Base-by-base conservation (phyloP, 495 filamentous ascomycete species). In the Neurospora sp. region DNA sequence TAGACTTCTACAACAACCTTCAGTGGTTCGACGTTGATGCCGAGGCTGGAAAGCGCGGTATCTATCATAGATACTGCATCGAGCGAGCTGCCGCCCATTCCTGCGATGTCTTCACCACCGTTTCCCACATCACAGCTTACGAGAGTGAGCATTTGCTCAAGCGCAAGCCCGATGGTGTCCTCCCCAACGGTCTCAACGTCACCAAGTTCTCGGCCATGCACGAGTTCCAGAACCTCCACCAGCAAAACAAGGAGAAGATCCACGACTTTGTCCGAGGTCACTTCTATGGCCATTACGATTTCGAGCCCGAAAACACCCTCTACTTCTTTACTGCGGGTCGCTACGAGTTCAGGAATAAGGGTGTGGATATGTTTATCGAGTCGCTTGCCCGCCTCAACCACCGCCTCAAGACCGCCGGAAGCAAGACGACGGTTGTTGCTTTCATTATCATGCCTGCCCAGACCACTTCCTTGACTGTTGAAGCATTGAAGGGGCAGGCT, bases 391-490 rank as follows among this genome's bases (percentile, higher is more conserved):
- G 96, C 41, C 85, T 99, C 76, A 98, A 99, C 83, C 94, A 98
- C 84, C 89, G 91, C 41, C 88, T 99, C 72, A 99, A 98, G 86
- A 81, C 83, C 71, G 82, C 89, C 35, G 92, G 92, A 20, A 97
- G 94, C 74, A 96, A 94, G 82, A 97, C 88, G 77, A 99, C 96
- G 1, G 92, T 99, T 27, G 96, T 99, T n/a, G 94, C 96, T 18
- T 99, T 99, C 79, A 92, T 99, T 78, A 98, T 99, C 80, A 97
- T 98, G 94, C 96, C 96, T 5, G 96, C 96, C 3, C 94, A 98
- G 81, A 98, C 96, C n/a, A 90, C 93, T 9, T 98, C 96, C 0
- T 84, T 99, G 70, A 97, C 96, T 0, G 96, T 99, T 16, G 96
- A 99, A 83, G 92, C 96, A 8, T 86, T 99, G 71, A 97, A 97